Evolutionary conservation across 306 rosid genomes (phyloP).

Genomic region (Glycine tomentella): DNA sequence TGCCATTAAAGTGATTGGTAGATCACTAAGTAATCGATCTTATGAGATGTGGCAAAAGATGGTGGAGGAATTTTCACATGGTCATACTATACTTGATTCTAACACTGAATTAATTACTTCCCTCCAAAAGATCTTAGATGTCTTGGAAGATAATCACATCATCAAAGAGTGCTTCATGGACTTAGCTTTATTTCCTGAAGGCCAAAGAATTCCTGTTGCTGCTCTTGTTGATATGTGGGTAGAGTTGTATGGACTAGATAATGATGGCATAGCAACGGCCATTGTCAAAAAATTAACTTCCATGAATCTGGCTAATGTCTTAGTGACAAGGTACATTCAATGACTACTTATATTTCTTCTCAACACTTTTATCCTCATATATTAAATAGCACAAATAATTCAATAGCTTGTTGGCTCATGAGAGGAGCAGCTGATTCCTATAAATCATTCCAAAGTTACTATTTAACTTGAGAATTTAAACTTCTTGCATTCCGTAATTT

Average conservation of each 20-base stretch:
- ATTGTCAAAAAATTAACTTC: slow-evolving; percentile 43
- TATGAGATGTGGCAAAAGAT: slow-evolving; percentile 53
- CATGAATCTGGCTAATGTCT: slow-evolving; percentile 53
- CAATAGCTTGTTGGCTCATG: not conserved
- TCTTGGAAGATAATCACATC: slow-evolving; percentile 47
- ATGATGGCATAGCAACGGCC: slow-evolving; percentile 47
- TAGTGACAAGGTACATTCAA: slow-evolving; percentile 61
- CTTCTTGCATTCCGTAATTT: not conserved
- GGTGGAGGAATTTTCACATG: slow-evolving; percentile 46
- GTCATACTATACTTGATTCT: slow-evolving; percentile 55
- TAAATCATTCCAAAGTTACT: not conserved
- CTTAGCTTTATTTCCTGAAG: slow-evolving; percentile 72
- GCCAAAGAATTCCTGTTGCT: slow-evolving; percentile 60
- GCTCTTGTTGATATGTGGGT: slow-evolving; percentile 66
- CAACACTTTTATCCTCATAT: not conserved
- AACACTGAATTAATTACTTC: slow-evolving; percentile 48
- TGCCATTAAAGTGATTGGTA: slow-evolving; percentile 56
- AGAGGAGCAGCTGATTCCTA: not conserved
- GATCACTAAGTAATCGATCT: slow-evolving; percentile 50
- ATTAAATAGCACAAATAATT: not conserved
- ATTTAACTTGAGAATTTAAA: slow-evolving; percentile 16
- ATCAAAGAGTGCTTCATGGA: slow-evolving; percentile 76
- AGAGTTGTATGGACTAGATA: slow-evolving; percentile 57
- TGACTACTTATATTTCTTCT: not conserved
- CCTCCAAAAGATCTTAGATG: slow-evolving; percentile 60